Conservation (phyloP, 129 eudicot species). For the Flaveria brownii region DNA sequence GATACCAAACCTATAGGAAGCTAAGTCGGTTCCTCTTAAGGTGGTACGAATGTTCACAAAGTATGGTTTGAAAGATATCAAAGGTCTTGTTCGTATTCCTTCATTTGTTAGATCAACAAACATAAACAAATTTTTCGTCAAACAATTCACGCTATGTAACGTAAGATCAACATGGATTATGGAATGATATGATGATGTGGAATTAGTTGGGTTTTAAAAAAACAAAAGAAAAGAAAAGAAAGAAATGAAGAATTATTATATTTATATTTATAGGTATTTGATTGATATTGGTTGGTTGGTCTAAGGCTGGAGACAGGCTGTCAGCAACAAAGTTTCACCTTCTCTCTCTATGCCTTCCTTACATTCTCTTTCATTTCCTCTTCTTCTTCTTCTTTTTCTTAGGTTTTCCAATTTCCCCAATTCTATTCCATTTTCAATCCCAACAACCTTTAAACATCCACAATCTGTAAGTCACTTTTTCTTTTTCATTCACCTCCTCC, state of each 20-base stretch:
- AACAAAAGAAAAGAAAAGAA: background rate
- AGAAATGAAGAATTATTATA: background rate
- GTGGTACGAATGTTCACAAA: no score
- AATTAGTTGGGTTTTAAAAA: background rate
- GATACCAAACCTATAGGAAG: no score
- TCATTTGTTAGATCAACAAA: no score
- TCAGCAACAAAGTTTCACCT: conserved; percentile 67
- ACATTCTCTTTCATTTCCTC: conserved; percentile 28
- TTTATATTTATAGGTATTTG: conserved; percentile 1
- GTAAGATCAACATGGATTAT: no score
- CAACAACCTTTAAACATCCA: conserved; percentile 10
- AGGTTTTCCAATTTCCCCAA: conserved; percentile 34
- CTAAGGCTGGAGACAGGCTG: conserved; percentile 98
- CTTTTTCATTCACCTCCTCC: conserved; percentile 1
- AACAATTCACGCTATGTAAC: no score
- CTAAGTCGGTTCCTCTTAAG: no score
- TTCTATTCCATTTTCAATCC: background rate
- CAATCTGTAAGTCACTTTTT: conserved; percentile 27
- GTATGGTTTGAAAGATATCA: no score
- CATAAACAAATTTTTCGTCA: no score
- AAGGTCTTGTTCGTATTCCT: no score
- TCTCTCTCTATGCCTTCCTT: conserved; percentile 23
- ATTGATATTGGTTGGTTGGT: conserved; percentile 50
- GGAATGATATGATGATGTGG: no score
- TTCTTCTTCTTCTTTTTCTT: conserved; percentile 17